Base-by-base conservation (phyloP, 768 basidiomycete species). In the Russula griseocarnosa region DNA sequence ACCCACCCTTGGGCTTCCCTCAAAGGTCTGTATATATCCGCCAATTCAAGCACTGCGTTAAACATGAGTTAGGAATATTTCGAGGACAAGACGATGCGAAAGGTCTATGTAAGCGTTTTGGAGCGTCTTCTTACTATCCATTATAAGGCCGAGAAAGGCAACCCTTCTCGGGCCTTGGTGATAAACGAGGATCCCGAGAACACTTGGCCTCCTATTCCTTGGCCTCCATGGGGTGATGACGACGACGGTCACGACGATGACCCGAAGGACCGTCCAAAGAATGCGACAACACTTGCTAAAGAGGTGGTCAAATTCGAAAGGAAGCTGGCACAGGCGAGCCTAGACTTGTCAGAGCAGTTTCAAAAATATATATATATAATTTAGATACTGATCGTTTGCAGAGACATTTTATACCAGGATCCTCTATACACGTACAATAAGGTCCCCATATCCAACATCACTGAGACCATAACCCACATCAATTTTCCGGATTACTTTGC, bases 371-470 rank as follows among this genome's bases (percentile, higher is more conserved):
- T 11, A 13, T n/a, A 47, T n/a, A 40, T 18, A 11, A 52, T 47
- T 20, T 32, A n/a, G 34, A 49, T 59, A 26, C 52, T 69, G 26
- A 66, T 30, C 34, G 3, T 67, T 55, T 36, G 38, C 66, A 88
- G 86, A 28, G 89, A 87, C 70, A 79, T 86, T 36, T 76, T 90
- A 51, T 80, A 83, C 65, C 85, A 87, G 73, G 88, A 98, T 72
- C 95, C 95, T 2, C 78, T 92, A 52, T 86, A 80, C 51, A 90
- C 92, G 0, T 98, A 99, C 75, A 98, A 98, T 72, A 94, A 93
- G 7, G 79, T 83, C 47, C 78, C 83, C 3, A 77, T 94, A 60
- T 78, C 81, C 18, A 86, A 88, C 44, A 82, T 98, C 62, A 86
- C 85, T 32, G 77, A 79, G 20, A 76, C 83, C 1, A 76, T 98